Conservation (phyloP, 495 filamentous ascomycete species). For the Aspergillus cristatus region DNA sequence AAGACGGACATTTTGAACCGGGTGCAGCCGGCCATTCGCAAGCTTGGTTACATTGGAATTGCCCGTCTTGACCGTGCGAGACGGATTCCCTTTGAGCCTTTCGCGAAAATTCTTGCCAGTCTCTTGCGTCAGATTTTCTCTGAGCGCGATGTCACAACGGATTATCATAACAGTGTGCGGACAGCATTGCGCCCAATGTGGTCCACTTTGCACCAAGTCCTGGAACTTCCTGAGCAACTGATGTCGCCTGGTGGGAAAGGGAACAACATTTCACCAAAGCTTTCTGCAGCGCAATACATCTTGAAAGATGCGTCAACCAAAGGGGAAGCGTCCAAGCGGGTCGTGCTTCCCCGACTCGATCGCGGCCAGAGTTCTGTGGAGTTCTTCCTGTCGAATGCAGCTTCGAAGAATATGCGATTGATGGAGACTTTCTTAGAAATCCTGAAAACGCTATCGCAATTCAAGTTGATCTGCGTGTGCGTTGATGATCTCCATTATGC, state of each 20-base stretch:
- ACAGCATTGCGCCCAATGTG: slow-evolving; percentile 67
- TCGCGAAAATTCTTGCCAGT: slow-evolving; percentile 69
- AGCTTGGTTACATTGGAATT: slow-evolving; percentile 69
- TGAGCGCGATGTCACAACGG: slow-evolving; percentile 73
- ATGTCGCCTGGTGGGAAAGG: slow-evolving; percentile 39
- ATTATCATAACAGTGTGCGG: slow-evolving; percentile 69
- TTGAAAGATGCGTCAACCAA: slow-evolving; percentile 19
- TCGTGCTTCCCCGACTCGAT: slow-evolving; percentile 24
- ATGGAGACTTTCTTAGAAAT: slow-evolving; percentile 80
- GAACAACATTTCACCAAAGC: slow-evolving; percentile 24
- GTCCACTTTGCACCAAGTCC: slow-evolving; percentile 63
- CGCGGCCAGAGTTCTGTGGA: slow-evolving; percentile 53
- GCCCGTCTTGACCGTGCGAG: slow-evolving; percentile 79
- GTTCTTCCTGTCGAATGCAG: slow-evolving; percentile 58
- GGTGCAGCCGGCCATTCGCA: slow-evolving; percentile 62
- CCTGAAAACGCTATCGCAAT: slow-evolving; percentile 64
- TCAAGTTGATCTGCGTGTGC: slow-evolving; percentile 73
- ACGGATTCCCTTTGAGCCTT: slow-evolving; percentile 72
- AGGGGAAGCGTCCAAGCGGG: slow-evolving; percentile 26
- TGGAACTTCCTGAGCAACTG: slow-evolving; percentile 72
- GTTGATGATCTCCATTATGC: slow-evolving; percentile 83
- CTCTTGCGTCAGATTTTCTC: slow-evolving; percentile 87
- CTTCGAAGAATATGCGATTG: slow-evolving; percentile 65
- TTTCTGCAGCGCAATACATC: slow-evolving; percentile 20
- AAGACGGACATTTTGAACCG: slow-evolving; percentile 78